A percentile compares a stretch with the other conserved stretches of the same genome.
phyloP scores from a whole-genome alignment of 1,284 basidiomycete species.

The Neonothopanus nambi region DNA sequence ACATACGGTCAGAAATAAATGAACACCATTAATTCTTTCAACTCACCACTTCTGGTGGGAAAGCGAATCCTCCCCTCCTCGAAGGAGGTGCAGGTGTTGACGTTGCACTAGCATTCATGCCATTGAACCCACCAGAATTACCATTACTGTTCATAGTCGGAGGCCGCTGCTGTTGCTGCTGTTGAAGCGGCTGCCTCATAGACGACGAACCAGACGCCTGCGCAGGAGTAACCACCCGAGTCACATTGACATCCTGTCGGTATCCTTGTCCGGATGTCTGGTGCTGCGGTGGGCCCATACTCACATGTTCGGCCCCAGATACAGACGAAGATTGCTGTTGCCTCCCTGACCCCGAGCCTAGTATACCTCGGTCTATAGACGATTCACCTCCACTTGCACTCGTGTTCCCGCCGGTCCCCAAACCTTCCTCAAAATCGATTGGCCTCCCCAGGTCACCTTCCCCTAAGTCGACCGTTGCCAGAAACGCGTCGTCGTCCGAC shows the following conservation, averaged over 20 bases:
- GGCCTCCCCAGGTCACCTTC: conserved; percentile 50
- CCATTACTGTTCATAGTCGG: no score
- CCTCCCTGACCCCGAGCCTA: neutral
- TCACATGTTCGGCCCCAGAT: neutral
- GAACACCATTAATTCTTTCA: neutral
- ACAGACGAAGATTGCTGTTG: neutral
- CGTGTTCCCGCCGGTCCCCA: conserved; percentile 12
- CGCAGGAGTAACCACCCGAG: neutral
- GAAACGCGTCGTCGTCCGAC: conserved; percentile 65
- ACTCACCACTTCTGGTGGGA: conserved; percentile 13
- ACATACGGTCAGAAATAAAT: neutral
- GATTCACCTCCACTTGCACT: neutral
- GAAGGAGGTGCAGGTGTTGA: conserved; percentile 5
- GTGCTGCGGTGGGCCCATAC: neutral
- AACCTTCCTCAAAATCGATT: conserved; percentile 50
- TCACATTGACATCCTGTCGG: neutral
- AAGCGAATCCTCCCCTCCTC: conserved; percentile 14
- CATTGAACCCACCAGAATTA: neutral
- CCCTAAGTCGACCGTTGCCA: conserved; percentile 58
- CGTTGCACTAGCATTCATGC: neutral
- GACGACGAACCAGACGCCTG: neutral
- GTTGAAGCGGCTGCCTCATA: neutral
- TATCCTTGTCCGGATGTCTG: neutral
- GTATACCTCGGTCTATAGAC: neutral
- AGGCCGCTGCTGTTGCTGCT: neutral